Percentiles rank a stretch among this genome's conserved stretches.
phyloP scores from a whole-genome alignment of 1,284 basidiomycete genomes.

The Melampsora occidentalis region DNA sequence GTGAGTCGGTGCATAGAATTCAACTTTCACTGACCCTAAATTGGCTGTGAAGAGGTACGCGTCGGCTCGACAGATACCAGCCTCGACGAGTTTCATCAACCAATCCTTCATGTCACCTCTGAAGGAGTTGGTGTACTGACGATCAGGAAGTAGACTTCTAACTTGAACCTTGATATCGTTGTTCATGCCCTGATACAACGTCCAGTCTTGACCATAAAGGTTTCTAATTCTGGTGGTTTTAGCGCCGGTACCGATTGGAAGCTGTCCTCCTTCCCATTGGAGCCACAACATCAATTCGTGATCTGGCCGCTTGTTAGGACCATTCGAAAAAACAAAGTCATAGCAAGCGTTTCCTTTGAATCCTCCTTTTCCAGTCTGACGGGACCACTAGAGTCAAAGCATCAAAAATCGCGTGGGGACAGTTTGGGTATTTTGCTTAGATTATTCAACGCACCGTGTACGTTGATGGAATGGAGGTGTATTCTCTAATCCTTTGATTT shows the following conservation, averaged over 20 bases:
- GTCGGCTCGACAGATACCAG: neutral
- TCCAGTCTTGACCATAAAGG: slow-evolving; percentile 5
- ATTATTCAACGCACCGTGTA: neutral
- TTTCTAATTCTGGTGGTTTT: neutral
- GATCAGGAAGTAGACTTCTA: neutral
- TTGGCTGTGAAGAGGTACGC: neutral
- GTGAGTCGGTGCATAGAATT: neutral
- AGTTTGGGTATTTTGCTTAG: neutral
- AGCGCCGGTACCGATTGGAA: neutral
- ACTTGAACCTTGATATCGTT: neutral
- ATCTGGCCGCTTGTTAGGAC: neutral
- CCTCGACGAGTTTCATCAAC: neutral
- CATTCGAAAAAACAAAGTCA: neutral
- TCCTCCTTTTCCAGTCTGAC: neutral
- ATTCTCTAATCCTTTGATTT: neutral
- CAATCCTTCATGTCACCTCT: neutral
- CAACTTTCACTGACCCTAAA: neutral
- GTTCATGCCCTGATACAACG: neutral
- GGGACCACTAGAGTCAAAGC: neutral
- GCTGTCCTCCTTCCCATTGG: neutral
- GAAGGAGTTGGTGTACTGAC: neutral
- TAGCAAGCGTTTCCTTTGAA: neutral
- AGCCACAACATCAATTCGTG: neutral
- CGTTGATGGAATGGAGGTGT: neutral
- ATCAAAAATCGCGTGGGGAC: neutral